A percentile compares a stretch with the other conserved stretches of the same genome.
phyloP scores from a whole-genome alignment of 148 eudicot species.

The Cornus florida region DNA sequence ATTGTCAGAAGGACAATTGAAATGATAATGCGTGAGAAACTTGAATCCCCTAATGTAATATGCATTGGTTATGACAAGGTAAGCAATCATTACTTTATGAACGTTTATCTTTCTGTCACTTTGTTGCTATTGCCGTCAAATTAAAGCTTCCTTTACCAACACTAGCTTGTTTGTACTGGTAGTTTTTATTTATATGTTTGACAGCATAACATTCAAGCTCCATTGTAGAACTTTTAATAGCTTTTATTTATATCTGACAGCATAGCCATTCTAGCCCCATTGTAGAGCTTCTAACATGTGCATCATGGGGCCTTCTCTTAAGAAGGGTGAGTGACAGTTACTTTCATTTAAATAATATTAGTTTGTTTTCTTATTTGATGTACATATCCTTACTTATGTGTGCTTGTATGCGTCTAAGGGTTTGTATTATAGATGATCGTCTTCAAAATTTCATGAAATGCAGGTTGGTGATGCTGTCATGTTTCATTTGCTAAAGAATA shows the following conservation, averaged over 20 bases:
- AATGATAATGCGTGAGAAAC: conserved; percentile 27
- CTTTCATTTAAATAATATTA: neutral
- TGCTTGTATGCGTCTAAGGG: neutral
- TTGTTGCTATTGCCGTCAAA: neutral
- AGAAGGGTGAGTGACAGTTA: conserved; percentile 48
- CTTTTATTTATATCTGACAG: conserved; percentile 33
- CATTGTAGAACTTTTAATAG: conserved; percentile 45
- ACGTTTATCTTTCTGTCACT: neutral
- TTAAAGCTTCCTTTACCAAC: neutral
- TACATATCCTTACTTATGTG: neutral
- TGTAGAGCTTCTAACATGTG: conserved; percentile 49
- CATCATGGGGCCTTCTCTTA: conserved; percentile 59
- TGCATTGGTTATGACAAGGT: conserved; percentile 67
- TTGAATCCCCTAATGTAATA: conserved; percentile 44
- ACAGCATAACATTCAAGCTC: conserved; percentile 48
- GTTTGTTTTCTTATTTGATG: neutral
- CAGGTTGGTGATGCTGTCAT: conserved; percentile 87
- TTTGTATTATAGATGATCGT: neutral
- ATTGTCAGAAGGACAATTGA: conserved; percentile 64
- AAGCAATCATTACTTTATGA: conserved; percentile 14
- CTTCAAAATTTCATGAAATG: conserved; percentile 2
- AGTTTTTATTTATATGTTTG: conserved; percentile 16
- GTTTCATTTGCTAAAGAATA: conserved; percentile 59
- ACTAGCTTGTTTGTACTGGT: conserved; percentile 1
- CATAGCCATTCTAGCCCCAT: conserved; percentile 32